These are phyloP conservation scores for Porphyridium purpureum DNA, from an alignment of 23 red algal species.

Conservation along the genomic window DNA sequence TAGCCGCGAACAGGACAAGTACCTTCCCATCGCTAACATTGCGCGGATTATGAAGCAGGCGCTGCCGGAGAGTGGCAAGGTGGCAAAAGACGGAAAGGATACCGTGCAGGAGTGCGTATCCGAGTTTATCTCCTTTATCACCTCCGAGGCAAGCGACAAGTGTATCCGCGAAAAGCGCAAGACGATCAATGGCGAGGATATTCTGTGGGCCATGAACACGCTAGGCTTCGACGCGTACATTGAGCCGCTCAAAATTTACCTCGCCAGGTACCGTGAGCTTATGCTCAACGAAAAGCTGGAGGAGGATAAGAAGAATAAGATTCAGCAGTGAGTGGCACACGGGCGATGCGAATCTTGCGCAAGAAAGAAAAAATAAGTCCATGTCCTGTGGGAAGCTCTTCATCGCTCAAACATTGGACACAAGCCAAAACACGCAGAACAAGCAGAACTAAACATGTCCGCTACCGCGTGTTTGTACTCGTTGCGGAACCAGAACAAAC, in stretches of 20 bases:
- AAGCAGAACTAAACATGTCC: too few species aligned
- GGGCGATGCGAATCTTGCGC: background rate
- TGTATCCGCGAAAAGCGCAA: constrained; percentile 90
- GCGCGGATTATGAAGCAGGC: constrained; percentile 87
- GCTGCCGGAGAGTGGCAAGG: constrained; percentile 65
- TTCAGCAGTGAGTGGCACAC: too few species aligned
- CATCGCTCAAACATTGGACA: too few species aligned
- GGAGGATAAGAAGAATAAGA: constrained; percentile 1
- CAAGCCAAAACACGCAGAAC: too few species aligned
- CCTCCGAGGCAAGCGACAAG: constrained; percentile 94
- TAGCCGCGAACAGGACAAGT: constrained; percentile 70
- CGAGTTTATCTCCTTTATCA: constrained; percentile 98
- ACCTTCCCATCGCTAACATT: constrained; percentile 91
- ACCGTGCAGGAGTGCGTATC: constrained; percentile 84
- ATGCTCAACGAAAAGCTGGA: background rate
- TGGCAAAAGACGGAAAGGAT: constrained; percentile 89
- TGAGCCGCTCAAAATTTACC: constrained; percentile 75
- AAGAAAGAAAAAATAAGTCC: too few species aligned
- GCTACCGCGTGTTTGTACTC: too few species aligned
- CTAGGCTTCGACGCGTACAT: constrained; percentile 96
- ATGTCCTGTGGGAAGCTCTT: too few species aligned
- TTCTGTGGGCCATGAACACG: constrained; percentile 94
- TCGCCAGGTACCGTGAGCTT: constrained; percentile 26
- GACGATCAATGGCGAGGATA: constrained; percentile 96
- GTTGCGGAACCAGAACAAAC: too few species aligned